Conservation (phyloP, 2,329 filamentous ascomycete genomes). For the Fusarium sp. region DNA sequence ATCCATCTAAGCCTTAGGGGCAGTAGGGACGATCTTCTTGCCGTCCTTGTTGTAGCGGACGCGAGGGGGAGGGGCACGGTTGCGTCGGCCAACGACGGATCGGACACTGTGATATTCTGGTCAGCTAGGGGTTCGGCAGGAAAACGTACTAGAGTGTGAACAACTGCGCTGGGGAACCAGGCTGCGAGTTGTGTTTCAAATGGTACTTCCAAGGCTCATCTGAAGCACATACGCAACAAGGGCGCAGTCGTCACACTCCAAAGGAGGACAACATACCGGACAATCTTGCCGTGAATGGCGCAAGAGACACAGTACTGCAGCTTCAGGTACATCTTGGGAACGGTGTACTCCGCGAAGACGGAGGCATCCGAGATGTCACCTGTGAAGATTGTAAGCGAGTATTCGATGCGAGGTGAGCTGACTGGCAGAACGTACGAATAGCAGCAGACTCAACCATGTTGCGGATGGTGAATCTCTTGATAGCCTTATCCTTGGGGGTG, state of each 20-base stretch:
- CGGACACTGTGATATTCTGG: conserved; percentile 80
- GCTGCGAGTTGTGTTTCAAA: conserved; percentile 51
- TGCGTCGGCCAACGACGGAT: conserved; percentile 95
- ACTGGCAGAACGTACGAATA: conserved; percentile 81
- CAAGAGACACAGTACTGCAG: conserved; percentile 99
- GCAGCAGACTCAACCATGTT: conserved; percentile 99
- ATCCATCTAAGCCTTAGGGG: conserved; percentile 53
- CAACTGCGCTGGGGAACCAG: conserved; percentile 18
- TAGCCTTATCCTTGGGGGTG: conserved; percentile 99
- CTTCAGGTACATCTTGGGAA: conserved; percentile 99
- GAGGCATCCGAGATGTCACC: conserved; percentile 99
- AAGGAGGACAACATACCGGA: conserved; percentile 85
- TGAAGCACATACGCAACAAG: conserved; percentile 60
- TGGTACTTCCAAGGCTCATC: conserved; percentile 70
- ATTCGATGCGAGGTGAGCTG: background rate
- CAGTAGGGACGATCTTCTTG: conserved; percentile 96
- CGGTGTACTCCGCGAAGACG: conserved; percentile 98
- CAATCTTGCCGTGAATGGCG: conserved; percentile 99
- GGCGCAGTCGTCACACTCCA: conserved; percentile 69
- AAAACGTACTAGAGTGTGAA: conserved; percentile 42
- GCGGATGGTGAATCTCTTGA: conserved; percentile 99
- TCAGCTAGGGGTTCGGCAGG: conserved; percentile 50
- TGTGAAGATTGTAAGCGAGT: conserved; percentile 53
- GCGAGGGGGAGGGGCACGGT: conserved; percentile 96
- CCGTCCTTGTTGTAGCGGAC: conserved; percentile 99